These are phyloP conservation scores for Boletus insuetus DNA, from an alignment of 768 basidiomycete species.

Conservation along the genomic window DNA sequence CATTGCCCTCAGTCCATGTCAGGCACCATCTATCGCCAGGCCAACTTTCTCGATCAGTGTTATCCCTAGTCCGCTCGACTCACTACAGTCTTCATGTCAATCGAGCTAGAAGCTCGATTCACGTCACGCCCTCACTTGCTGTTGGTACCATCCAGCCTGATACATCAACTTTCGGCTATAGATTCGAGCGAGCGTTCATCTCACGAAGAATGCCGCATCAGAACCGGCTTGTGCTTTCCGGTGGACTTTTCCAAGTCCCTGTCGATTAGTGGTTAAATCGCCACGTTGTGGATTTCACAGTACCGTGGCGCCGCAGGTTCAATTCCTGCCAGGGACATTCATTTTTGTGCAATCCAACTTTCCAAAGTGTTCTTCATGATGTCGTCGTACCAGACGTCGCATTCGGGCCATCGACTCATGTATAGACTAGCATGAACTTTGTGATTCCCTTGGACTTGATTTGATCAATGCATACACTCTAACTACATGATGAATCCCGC, in stretches of 20 bases:
- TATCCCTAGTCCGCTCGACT: no score
- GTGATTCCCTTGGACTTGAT: not conserved
- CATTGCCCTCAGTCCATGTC: no score
- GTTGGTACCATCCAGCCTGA: no score
- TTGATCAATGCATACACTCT: not conserved
- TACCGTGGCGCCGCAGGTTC: slow-evolving; percentile 38
- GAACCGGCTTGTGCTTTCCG: not conserved
- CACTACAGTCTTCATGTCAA: no score
- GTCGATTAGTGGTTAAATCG: slow-evolving; percentile 45
- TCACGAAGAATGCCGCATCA: not conserved
- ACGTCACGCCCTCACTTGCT: no score
- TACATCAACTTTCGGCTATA: no score
- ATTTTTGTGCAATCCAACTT: slow-evolving; percentile 8
- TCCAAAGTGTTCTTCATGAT: no score
- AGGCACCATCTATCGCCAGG: no score
- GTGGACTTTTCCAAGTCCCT: slow-evolving; percentile 26
- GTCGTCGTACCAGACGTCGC: not conserved
- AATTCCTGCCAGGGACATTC: slow-evolving; percentile 36
- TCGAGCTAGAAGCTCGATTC: no score
- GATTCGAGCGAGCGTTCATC: no score
- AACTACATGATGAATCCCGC: not conserved
- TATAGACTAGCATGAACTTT: not conserved
- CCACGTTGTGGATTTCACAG: slow-evolving; percentile 38
- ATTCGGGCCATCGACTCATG: not conserved
- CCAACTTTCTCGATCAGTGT: no score